A percentile compares a stretch with the other conserved stretches of the same genome.
Evolutionary conservation across 148 eudicot species (phyloP).

Genomic region (Cornus suecica): DNA sequence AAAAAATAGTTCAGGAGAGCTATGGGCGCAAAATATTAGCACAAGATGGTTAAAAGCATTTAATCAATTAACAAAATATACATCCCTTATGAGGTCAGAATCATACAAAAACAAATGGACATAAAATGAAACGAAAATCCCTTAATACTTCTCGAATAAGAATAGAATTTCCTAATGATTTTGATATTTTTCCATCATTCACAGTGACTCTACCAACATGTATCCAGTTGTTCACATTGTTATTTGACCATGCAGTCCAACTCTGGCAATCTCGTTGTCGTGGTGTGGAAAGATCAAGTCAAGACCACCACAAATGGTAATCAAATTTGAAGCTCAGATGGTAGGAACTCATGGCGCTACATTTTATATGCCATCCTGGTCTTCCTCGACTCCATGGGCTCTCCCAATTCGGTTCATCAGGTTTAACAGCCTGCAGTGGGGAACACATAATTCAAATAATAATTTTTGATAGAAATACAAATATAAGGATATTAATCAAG

Average conservation of each 20-base stretch:
- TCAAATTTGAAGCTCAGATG: constrained; percentile 69
- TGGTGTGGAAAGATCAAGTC: constrained; percentile 92
- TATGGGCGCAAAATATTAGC: too few species aligned
- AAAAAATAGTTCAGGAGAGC: too few species aligned
- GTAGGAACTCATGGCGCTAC: constrained; percentile 94
- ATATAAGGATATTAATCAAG: neutral
- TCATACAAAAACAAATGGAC: too few species aligned
- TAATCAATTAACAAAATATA: too few species aligned
- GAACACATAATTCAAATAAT: neutral
- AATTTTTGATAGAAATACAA: neutral
- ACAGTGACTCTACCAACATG: constrained; percentile 86
- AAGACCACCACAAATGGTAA: constrained; percentile 92
- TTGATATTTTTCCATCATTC: constrained; percentile 85
- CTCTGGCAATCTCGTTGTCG: constrained; percentile 97
- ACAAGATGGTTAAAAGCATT: too few species aligned
- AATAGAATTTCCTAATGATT: constrained; percentile 73
- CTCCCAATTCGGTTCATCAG: constrained; percentile 82
- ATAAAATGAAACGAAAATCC: neutral
- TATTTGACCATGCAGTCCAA: constrained; percentile 78
- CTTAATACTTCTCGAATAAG: constrained; percentile 81
- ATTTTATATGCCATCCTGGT: constrained; percentile 99
- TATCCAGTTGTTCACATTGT: constrained; percentile 71
- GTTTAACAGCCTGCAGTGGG: constrained; percentile 66
- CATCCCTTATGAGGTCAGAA: too few species aligned
- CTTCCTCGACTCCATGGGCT: constrained; percentile 98